Evolutionary conservation across 768 basidiomycete genomes (phyloP), one percentile per base, ranked within the genome.

Genomic region (Suillus sp.): DNA sequence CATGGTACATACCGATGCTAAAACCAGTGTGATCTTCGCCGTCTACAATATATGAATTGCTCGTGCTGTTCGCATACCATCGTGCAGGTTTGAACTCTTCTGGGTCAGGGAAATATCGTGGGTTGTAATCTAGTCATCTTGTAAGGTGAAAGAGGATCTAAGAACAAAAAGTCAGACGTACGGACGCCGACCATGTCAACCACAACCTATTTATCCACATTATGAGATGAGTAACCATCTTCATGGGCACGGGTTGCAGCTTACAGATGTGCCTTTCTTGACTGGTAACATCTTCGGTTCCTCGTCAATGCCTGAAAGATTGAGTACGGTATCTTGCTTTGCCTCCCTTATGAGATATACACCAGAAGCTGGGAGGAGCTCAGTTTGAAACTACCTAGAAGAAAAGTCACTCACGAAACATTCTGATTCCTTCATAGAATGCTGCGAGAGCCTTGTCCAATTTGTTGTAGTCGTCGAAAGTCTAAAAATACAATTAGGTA

Each of bases 31-130:
- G 67, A 40, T 67, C 71, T 37, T 71, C 70, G n/a, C 40, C 57
- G 1, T 66, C 66, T 14, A 27, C n/a, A 51, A 64, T 38, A 37
- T 27, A 22, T 54, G 64, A 59, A 34, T 64, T 66, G 42, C 59
- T 42, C 37, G 62, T 53, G 9, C 37, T 18, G n/a, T 65, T 55
- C 20, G 47, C 43, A 55, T 77, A 75, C 81, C 81, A 82, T 47
- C 79, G 70, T 22, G 75, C 74, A 16, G 79, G 75, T 30, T 71
- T 68, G 64, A 72, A 80, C 40, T 72, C 69, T 16, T 75, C 68
- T 1, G 81, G 80, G 9, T 79, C 74, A 13, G 72, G 63, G 63
- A 78, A 80, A 60, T 77, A 70, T 9, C 70, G 68, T 4, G 75
- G 70, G 62, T 79, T 75, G 66, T 78, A 74, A 47, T 78, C 80